These are phyloP conservation scores for Barnettozyma sucrosica DNA, from an alignment of 805 yeast species.

Conservation along the genomic window DNA sequence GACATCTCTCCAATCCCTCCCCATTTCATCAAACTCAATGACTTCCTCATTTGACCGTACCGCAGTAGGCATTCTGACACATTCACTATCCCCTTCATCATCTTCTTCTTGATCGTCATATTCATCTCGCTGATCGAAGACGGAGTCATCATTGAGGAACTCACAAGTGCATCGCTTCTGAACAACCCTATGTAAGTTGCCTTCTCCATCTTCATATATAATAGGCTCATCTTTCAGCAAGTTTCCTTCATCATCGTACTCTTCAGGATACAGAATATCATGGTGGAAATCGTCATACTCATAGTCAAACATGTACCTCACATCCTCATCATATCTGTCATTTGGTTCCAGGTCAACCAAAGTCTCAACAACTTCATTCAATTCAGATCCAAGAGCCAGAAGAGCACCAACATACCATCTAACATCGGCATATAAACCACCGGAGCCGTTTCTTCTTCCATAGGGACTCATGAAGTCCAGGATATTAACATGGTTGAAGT, in stretches of 20 bases:
- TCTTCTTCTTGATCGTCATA: slow-evolving; percentile 8
- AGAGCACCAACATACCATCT: slow-evolving; percentile 53
- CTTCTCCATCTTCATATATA: slow-evolving; percentile 24
- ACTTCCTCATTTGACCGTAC: slow-evolving; percentile 28
- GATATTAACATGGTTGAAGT: slow-evolving; percentile 52
- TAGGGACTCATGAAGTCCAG: slow-evolving; percentile 60
- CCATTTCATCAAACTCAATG: slow-evolving; percentile 51
- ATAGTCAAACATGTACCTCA: slow-evolving; percentile 52
- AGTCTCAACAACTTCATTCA: slow-evolving; percentile 47
- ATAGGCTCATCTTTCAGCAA: slow-evolving; percentile 17
- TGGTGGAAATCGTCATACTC: slow-evolving; percentile 42
- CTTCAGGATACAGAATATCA: slow-evolving; percentile 25
- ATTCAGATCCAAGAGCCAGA: slow-evolving; percentile 40
- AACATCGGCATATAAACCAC: slow-evolving; percentile 53
- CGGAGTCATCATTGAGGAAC: slow-evolving; percentile 21
- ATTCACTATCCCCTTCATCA: slow-evolving; percentile 1
- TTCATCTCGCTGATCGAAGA: slow-evolving; percentile 17
- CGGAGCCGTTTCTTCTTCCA: slow-evolving; percentile 55
- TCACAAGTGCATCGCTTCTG: slow-evolving; percentile 22
- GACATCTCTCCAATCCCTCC: slow-evolving; percentile 69
- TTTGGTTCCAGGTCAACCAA: slow-evolving; percentile 50
- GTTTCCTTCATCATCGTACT: slow-evolving; percentile 12
- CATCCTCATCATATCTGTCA: slow-evolving; percentile 67
- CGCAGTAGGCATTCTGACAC: slow-evolving; percentile 25
- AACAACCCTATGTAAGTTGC: slow-evolving; percentile 23